Evolutionary conservation across 1,139 yeast species (phyloP), one percentile per base, ranked within the genome.

Genomic region (Pneumocystis oryctolagi): DNA sequence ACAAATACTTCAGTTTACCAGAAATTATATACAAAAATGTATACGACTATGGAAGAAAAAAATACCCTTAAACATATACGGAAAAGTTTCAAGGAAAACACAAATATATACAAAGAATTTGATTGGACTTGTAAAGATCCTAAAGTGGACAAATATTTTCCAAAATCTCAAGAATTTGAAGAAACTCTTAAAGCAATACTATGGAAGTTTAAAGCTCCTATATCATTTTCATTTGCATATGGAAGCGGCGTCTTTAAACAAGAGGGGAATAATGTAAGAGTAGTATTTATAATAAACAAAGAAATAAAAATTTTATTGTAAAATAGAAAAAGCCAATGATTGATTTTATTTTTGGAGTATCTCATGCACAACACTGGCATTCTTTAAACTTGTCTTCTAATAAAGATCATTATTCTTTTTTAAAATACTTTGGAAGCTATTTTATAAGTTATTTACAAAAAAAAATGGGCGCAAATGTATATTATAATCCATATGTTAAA

Each of bases 191-290:
- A 78, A 30, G 73, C 77, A 1, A 78, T 87, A 3, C 72, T 84
- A 30, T 73, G 81, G 71, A 75, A 79, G 58, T 87, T 88, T 71
- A 75, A 81, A 61, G 85, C 89, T 0, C 89, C 92, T 0, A 80
- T 87, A 30, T 76, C 82, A 64, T 85, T 80, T 68, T 85, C 92
- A 0, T 85, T 90, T 73, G 99, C 97, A 0, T 94, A 94, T 73
- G 99, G 99, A 0, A 87, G 95, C 8, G 97, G 96, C 3, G 96
- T 94, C 0, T 87, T 94, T 69, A 80, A 84, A 37, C 98, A 94
- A 72, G 89, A 40, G 3, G 65, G 66, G 28, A 64, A 65, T 56
- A 56, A 42, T n/a, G 35, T 55, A 18, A 58, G 31, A 39, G 61
- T 32, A 25, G n/a, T 14, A 18, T 60, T 56, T 60, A 20, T 25